Evolutionary conservation across 225 moss, liverwort and hornwort species (phyloP).

Genomic region (Polytrichum formosum): DNA sequence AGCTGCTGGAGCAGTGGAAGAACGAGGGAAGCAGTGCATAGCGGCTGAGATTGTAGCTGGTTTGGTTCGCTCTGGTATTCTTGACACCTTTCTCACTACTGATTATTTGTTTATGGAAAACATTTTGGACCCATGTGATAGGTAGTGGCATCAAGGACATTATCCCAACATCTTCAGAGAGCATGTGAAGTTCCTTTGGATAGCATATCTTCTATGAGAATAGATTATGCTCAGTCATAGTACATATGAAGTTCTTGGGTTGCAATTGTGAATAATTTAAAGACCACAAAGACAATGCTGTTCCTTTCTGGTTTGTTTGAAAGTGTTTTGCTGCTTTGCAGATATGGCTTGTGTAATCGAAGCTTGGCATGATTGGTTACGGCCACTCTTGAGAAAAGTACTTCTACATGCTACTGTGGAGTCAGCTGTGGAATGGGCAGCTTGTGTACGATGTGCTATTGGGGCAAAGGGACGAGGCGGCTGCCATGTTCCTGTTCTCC

Average conservation of each 20-base stretch:
- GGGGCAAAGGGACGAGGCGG: conserved; percentile 58
- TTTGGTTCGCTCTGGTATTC: conserved; percentile 62
- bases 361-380: conserved; percentile 74
- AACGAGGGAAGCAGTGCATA: conserved; percentile 83
- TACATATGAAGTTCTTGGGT: not conserved
- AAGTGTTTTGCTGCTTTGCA: conserved; percentile 18
- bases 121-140: too few species aligned
- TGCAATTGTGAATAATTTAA: not conserved
- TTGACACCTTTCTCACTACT: not conserved
- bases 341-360: conserved; percentile 59
- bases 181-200: too few species aligned
- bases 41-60: conserved; percentile 82
- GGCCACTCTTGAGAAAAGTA: conserved; percentile 53
- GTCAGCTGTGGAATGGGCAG: conserved; percentile 80
- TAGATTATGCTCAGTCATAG: not conserved
- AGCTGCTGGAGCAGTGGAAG: conserved; percentile 73
- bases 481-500: conserved; percentile 48
- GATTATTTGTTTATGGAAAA: too few species aligned
- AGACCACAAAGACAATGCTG: too few species aligned
- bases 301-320: too few species aligned
- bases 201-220: too few species aligned
- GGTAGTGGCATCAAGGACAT: too few species aligned
- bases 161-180: too few species aligned
- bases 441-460: conserved; percentile 77
- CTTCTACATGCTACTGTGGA: conserved; percentile 65